These are phyloP conservation scores for Monosporozyma aquatica DNA, from an alignment of 805 yeast species.

Conservation along the genomic window DNA sequence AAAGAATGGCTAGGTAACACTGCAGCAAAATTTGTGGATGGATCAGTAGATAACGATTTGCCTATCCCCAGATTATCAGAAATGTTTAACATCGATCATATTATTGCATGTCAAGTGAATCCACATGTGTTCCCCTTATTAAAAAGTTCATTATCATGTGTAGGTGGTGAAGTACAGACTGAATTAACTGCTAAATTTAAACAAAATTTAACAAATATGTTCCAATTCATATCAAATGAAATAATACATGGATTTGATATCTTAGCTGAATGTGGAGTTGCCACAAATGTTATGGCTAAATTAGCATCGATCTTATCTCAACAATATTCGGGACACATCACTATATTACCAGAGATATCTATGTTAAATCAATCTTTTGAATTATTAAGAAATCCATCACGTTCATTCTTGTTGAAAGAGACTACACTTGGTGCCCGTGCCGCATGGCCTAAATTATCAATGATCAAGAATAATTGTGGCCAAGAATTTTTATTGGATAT, in stretches of 20 bases:
- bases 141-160: conserved; percentile 54
- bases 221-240: conserved; percentile 58
- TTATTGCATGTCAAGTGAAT: conserved; percentile 94
- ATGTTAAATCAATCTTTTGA: conserved; percentile 47
- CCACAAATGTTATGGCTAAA: conserved; percentile 63
- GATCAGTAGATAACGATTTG: conserved; percentile 88
- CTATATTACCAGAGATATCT: conserved; percentile 73
- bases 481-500: conserved; percentile 80
- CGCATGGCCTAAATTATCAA: conserved; percentile 85
- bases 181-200: conserved; percentile 49
- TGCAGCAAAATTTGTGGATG: conserved; percentile 75
- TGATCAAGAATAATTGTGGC: conserved; percentile 82
- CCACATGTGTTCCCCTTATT: conserved; percentile 91
- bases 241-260: conserved; percentile 69
- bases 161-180: conserved; percentile 60
- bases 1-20: conserved; percentile 77
- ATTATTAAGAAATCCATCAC: conserved; percentile 72
- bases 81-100: conserved; percentile 95
- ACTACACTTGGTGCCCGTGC: conserved; percentile 80
- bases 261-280: conserved; percentile 65
- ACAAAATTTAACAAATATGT: conserved; percentile 42
- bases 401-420: conserved; percentile 55
- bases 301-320: conserved; percentile 71
- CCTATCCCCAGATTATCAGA: conserved; percentile 87
- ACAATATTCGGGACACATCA: conserved; percentile 86